phyloP scores from a whole-genome alignment of 228 moss, liverwort and hornwort species.

The Sphagnum fallax region DNA sequence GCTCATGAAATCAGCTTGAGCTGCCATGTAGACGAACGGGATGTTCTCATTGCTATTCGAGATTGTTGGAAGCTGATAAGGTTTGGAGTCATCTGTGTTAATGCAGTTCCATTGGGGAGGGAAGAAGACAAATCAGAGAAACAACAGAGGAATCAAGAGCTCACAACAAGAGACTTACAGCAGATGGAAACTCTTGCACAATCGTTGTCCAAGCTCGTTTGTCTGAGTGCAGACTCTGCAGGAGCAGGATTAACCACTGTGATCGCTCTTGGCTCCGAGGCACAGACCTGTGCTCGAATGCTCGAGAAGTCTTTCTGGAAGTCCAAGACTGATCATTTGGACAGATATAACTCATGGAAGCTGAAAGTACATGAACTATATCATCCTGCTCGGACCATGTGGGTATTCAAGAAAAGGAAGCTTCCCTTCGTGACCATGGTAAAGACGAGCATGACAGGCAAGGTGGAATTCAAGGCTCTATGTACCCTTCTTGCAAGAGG shows the following conservation, averaged over 20 bases:
- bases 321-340: neutral
- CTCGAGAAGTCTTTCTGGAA: neutral
- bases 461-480: neutral
- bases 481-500: neutral
- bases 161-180: neutral
- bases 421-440: neutral
- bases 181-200: neutral
- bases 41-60: neutral
- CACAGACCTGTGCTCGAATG: neutral
- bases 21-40: neutral
- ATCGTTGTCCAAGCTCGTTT: neutral
- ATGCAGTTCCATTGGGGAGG: neutral
- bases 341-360: neutral
- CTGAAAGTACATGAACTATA: neutral
- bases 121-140: neutral
- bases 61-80: constrained; percentile 1
- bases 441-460: neutral
- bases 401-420: neutral
- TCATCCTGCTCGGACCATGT: neutral
- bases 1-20: constrained; percentile 1
- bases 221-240: neutral
- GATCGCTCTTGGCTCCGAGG: neutral
- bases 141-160: neutral
- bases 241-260: neutral
- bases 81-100: neutral